Percentiles rank a stretch among this genome's conserved stretches.
Evolutionary conservation across 176 grass and related monocot genomes (phyloP).

Genomic region (Carex kokanica): DNA sequence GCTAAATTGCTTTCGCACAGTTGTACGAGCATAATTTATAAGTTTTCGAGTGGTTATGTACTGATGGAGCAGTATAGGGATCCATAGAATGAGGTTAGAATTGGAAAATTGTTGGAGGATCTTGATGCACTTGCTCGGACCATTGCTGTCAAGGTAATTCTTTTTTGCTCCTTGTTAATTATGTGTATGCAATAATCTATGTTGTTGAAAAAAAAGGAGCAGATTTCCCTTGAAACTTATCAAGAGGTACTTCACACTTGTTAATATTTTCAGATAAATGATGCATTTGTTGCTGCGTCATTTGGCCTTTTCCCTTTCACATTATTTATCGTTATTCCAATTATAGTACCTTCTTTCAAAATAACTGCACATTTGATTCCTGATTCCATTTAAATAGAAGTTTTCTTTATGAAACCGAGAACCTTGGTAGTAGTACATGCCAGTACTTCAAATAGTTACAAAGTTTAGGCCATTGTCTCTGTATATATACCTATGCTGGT

Average conservation of each 20-base stretch:
- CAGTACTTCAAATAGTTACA: neutral
- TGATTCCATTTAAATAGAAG: neutral
- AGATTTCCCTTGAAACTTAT: constrained; percentile 50
- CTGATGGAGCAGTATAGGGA: too few species aligned
- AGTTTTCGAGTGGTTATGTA: too few species aligned
- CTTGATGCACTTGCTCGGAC: too few species aligned
- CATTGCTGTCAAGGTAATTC: too few species aligned
- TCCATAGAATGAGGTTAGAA: too few species aligned
- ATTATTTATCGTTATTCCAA: neutral
- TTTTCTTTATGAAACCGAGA: neutral
- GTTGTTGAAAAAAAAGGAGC: constrained; percentile 15
- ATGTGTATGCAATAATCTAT: too few species aligned
- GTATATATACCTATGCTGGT: too few species aligned
- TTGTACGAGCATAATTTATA: too few species aligned
- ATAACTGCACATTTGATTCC: neutral
- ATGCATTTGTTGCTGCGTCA: neutral
- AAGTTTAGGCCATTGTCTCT: neutral
- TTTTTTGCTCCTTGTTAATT: too few species aligned
- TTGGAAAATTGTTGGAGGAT: too few species aligned
- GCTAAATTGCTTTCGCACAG: too few species aligned
- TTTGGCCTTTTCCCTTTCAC: neutral
- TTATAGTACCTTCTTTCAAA: neutral
- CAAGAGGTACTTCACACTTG: constrained; percentile 31
- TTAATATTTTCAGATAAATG: neutral
- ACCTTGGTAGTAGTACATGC: neutral